Percentiles rank a stretch among this genome's conserved stretches.
These are phyloP conservation scores for Metarhizium sp. DNA, from an alignment of 2,329 filamentous ascomycete genomes.

Conservation along the genomic window DNA sequence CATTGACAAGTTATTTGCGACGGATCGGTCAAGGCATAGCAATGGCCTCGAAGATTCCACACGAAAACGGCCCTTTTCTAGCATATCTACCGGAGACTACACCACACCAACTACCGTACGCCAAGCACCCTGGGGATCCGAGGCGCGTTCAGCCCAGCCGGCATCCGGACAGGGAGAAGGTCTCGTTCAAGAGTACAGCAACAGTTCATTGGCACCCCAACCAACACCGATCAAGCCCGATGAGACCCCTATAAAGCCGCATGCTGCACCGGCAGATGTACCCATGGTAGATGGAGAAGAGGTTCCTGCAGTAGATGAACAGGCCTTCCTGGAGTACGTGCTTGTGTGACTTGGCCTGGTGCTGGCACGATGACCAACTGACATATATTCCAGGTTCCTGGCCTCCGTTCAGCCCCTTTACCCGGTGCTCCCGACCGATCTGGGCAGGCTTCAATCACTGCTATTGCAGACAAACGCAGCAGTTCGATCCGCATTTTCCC, in stretches of 20 bases:
- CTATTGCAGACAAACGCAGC: slow-evolving; percentile 45
- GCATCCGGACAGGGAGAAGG: slow-evolving; percentile 26
- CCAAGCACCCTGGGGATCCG: slow-evolving; percentile 37
- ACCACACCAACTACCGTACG: slow-evolving; percentile 31
- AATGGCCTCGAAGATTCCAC: slow-evolving; percentile 17
- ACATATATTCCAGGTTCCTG: slow-evolving; percentile 42
- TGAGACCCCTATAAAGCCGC: slow-evolving; percentile 25
- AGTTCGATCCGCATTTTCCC: slow-evolving; percentile 54
- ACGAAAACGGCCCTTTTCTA: slow-evolving; percentile 40
- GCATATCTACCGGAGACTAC: slow-evolving; percentile 33
- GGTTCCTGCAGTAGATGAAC: slow-evolving; percentile 26
- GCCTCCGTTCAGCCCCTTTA: slow-evolving; percentile 56
- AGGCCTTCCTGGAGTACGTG: slow-evolving; percentile 35
- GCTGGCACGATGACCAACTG: not conserved
- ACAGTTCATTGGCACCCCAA: slow-evolving; percentile 36
- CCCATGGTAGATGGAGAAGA: slow-evolving; percentile 16
- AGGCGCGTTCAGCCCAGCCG: slow-evolving; percentile 34
- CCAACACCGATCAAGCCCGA: slow-evolving; percentile 30
- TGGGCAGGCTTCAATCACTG: slow-evolving; percentile 43
- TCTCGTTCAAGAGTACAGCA: slow-evolving; percentile 23
- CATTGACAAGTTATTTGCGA: slow-evolving; percentile 32
- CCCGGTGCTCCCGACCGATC: slow-evolving; percentile 53
- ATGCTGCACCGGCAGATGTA: slow-evolving; percentile 24
- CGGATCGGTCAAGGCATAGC: slow-evolving; percentile 22
- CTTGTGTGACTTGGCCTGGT: not conserved